Evolutionary conservation across 2,329 filamentous ascomycete genomes (phyloP), one percentile per base, ranked within the genome.

Genomic region (Neofusicoccum ribis): DNA sequence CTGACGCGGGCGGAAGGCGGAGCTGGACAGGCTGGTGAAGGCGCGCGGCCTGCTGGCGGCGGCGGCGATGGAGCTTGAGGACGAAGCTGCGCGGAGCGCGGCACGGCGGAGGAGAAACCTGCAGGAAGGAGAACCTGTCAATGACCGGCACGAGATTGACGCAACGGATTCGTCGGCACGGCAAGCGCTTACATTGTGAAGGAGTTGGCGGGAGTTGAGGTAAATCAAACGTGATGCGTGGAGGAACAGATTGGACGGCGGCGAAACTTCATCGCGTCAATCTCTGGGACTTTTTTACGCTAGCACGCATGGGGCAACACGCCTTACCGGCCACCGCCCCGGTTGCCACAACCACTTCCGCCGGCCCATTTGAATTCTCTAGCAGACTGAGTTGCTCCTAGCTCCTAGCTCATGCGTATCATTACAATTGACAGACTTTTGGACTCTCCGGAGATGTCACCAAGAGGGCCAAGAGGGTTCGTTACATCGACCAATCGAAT

Each of bases 101-200:
- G 83, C 79, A 72, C 84, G 85, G 67, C 86, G 85, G 70, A 89
- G 78, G 69, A 80, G 80, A 78, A 82, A 84, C 86, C 86, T 88
- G 68, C 14, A 39, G 31, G 31, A 31, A 34, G n/a, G 12, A 8
- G 5, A 2, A 5, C 3, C 2, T 23, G 43, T 60, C 56, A 60
- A 46, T 46, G 15, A 11, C 41, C 14, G 11, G 20, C 6, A n/a
- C 20, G 12, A 41, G 20, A 17, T 11, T 14, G 43, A 37, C 5
- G 27, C 5, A 9, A 7, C 41, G n/a, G n/a, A 2, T 11, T 6
- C 34, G 8, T 20, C 2, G n/a, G 43, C 5, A 14, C 7, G 7
- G 9, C 20, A 31, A 14, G 11, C 4, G 9, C 56, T 60, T 47
- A 60, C 56, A 60, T 60, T 43, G 43, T 36, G 17, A 23, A 46